Evolutionary conservation across 1,284 basidiomycete species (phyloP).

Genomic region (Heterobasidion irregulare): DNA sequence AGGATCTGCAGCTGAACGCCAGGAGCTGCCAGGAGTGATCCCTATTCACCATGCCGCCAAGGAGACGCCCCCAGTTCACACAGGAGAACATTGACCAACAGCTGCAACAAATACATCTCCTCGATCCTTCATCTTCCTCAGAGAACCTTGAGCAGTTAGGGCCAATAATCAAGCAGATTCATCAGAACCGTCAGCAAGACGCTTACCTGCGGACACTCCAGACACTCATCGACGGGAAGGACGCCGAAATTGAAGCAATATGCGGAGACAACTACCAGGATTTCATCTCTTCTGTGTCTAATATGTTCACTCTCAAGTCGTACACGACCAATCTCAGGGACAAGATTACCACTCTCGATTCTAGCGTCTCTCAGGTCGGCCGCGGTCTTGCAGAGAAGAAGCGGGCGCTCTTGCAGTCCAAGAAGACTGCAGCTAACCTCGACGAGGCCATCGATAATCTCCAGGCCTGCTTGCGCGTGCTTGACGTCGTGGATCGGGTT

Average conservation of each 20-base stretch:
- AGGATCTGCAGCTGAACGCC: too few relatives aligned
- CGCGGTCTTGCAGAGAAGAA: constrained; percentile 87
- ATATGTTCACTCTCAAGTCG: constrained; percentile 89
- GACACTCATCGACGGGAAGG: constrained; percentile 86
- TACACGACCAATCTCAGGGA: constrained; percentile 79
- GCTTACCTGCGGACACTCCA: constrained; percentile 84
- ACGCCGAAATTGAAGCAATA: constrained; percentile 92
- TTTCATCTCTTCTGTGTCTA: constrained; percentile 94
- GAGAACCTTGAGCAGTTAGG: constrained; percentile 92
- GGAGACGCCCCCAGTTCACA: constrained; percentile 64
- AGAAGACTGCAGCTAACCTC: constrained; percentile 87
- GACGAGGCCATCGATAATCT: constrained; percentile 95
- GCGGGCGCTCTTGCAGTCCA: constrained; percentile 79
- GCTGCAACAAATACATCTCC: constrained; percentile 79
- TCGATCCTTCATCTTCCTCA: constrained; percentile 77
- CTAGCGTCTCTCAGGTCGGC: constrained; percentile 72
- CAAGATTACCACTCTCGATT: constrained; percentile 65
- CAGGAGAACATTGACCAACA: constrained; percentile 79
- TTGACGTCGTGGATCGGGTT: constrained; percentile 94
- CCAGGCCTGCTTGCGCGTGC: constrained; percentile 84
- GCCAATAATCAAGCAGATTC: constrained; percentile 89
- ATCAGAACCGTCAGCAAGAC: constrained; percentile 86
- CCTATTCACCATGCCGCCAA: constrained; percentile 62
- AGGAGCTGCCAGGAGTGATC: too few relatives aligned
- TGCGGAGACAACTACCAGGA: constrained; percentile 97